phyloP scores from a whole-genome alignment of 306 rosid species.

The Quercus dentata region DNA sequence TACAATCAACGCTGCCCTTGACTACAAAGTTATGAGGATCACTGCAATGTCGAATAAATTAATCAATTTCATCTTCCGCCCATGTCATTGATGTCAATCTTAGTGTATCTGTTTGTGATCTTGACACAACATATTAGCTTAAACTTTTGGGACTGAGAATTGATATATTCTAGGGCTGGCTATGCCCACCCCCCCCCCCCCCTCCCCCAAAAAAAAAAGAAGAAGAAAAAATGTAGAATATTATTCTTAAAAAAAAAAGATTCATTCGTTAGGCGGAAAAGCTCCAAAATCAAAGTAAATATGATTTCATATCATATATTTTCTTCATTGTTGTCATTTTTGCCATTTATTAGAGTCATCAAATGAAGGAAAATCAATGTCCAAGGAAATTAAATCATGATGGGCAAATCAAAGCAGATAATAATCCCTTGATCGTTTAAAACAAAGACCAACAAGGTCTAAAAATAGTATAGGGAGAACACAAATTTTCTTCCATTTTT shows the following conservation, averaged over 20 bases:
- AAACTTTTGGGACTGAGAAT: not conserved
- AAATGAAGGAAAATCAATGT: not conserved
- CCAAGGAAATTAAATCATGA: not conserved
- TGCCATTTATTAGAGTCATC: not conserved
- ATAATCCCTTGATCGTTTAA: not conserved
- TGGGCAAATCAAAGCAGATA: not conserved
- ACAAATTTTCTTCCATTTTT: not conserved
- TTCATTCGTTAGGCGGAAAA: not conserved
- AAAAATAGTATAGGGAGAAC: not conserved
- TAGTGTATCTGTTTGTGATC: not conserved
- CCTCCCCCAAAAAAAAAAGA: not conserved
- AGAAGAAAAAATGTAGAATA: not conserved
- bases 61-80: not conserved
- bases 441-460: not conserved
- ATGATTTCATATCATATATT: not conserved
- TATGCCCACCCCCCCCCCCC: no score
- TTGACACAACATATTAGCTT: not conserved
- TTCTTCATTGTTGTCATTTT: not conserved
- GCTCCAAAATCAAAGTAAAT: not conserved
- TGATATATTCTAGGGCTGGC: no score
- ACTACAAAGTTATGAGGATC: slow-evolving; percentile 18
- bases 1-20: not conserved
- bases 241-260: not conserved
- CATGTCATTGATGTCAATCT: not conserved
- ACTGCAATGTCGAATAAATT: slow-evolving; percentile 13